Base-by-base conservation (phyloP, 2,329 filamentous ascomycete genomes). In the Aspergillus aculeatinus region DNA sequence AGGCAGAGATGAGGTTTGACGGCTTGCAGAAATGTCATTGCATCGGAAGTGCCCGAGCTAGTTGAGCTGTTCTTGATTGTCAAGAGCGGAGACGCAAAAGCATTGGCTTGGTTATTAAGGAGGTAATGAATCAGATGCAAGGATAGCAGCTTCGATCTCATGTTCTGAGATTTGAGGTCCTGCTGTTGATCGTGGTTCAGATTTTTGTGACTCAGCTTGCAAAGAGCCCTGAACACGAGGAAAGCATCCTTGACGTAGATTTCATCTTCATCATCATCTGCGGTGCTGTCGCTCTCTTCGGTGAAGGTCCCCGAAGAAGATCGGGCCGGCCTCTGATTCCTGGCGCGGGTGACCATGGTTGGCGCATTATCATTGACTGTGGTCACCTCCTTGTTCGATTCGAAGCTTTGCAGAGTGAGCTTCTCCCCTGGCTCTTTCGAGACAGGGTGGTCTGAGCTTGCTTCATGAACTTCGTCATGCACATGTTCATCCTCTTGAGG, bases 241-340 rank as follows among this genome's bases (percentile, higher is more conserved):
- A 98, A 99, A 10, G 95, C 93, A 78, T 99, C 95, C 68, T 95
- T 91, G 68, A 98, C 92, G 73, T 96, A 98, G 21, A 98, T 91
- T 73, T 99, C 95, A 71, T 99, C 95, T 72, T 96, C 92, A 60
- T 88, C 86, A 56, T 87, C 85, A 60, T 87, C 85, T 4, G 74
- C 68, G 23, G 67, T 62, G 52, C 79, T 76, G 48, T 79, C 75
- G 31, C 60, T 60, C 39, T 70, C 72, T 31, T 79, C 76, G 54
- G 76, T 77, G 19, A 70, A 71, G 2, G 68, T 67, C 27, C 70
- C 73, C 11, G 73, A 71, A 21, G 72, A 64, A 12, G 77, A 76
- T 3, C 81, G 81, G 19, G 81, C 83, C n/a, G 74, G 74, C 25
- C 76, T 77, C 51, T 80, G 76, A 23, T 74, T 74, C 67, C 83